Evolutionary conservation across 2,329 filamentous ascomycete species (phyloP), one percentile per base, ranked within the genome.

Genomic region (Penicillium sp.): DNA sequence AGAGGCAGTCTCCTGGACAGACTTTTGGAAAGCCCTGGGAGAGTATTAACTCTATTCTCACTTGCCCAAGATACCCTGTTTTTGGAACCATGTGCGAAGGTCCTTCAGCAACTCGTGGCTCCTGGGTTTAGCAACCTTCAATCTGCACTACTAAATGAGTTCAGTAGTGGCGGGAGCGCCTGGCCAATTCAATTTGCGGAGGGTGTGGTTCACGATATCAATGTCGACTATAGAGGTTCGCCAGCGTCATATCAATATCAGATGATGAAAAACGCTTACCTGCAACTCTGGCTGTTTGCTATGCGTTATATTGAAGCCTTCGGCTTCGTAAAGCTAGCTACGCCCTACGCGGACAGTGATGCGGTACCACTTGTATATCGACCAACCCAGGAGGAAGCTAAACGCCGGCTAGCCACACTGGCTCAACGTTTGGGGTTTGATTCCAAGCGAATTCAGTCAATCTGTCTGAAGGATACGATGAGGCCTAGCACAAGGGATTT

Each of bases 261-360:
- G 31, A 17, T 11, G 13, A 53, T 53, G n/a, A 53, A 7, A 41
- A 53, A 30, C 41, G 50, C 50, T 30, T 53, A 53, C 17, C 21
- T 53, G 23, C 31, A 53, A 23, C 30, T 53, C 50, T 53, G 50
- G 50, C 50, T 53, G 29, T 53, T 53, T 23, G 50, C 31, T 41
- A 53, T 53, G 50, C 31, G 31, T 19, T 53, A 53, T 26, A 53
- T 53, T 41, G 50, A 53, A 53, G 50, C 31, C 6, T 53, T 53
- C 31, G 31, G 50, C 26, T 15, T 41, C 23, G 41, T 23, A 53
- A 53, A 53, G 23, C 30, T 53, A 21, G 49, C 49, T 35, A 26
- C 29, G 38, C 29, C 49, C 19, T 52, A 52, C 35, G 15, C 49
- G 3, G 31, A 53, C 19, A 26, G 19, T 13, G 29, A 41, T 53